Conservation (phyloP, 495 filamentous ascomycete genomes). For the Xylaria sp. region DNA sequence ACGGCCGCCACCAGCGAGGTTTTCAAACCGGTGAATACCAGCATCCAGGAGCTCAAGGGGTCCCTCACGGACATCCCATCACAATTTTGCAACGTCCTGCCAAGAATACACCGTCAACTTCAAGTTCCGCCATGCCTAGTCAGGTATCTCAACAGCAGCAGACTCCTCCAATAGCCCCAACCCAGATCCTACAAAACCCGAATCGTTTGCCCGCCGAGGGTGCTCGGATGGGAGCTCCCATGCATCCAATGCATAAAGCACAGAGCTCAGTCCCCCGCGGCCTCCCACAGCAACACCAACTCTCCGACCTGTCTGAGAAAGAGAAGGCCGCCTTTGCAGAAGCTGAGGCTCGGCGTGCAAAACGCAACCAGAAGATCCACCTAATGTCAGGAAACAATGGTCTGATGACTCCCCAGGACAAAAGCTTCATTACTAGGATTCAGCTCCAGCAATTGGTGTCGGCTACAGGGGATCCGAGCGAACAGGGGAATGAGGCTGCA, state of each 20-base stretch:
- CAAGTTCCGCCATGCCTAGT: conserved; percentile 30
- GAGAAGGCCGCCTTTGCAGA: conserved; percentile 78
- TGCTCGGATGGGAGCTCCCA: conserved; percentile 39
- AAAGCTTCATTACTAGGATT: conserved; percentile 98
- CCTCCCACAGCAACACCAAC: conserved; percentile 56
- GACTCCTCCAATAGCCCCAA: conserved; percentile 54
- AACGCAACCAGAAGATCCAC: conserved; percentile 98
- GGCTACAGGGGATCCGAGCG: conserved; percentile 84
- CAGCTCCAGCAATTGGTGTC: conserved; percentile 95
- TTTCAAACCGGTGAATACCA: conserved; percentile 37
- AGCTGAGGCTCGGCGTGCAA: conserved; percentile 93
- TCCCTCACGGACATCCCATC: conserved; percentile 50
- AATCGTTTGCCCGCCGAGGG: conserved; percentile 52
- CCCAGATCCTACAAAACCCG: conserved; percentile 62
- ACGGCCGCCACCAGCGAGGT: conserved; percentile 36
- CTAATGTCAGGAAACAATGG: conserved; percentile 93
- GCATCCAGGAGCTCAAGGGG: conserved; percentile 31
- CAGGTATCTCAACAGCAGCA: conserved; percentile 51
- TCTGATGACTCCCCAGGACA: conserved; percentile 98
- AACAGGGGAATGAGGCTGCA: conserved; percentile 78
- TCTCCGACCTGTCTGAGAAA: conserved; percentile 78
- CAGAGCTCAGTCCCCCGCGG: conserved; percentile 47
- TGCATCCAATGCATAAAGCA: conserved; percentile 44
- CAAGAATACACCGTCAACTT: conserved; percentile 43
- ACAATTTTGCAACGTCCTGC: conserved; percentile 55